Percentiles rank a stretch among this genome's conserved stretches.
These are phyloP conservation scores for Heritiera fomes DNA, from an alignment of 345 rosid species.

Conservation along the genomic window DNA sequence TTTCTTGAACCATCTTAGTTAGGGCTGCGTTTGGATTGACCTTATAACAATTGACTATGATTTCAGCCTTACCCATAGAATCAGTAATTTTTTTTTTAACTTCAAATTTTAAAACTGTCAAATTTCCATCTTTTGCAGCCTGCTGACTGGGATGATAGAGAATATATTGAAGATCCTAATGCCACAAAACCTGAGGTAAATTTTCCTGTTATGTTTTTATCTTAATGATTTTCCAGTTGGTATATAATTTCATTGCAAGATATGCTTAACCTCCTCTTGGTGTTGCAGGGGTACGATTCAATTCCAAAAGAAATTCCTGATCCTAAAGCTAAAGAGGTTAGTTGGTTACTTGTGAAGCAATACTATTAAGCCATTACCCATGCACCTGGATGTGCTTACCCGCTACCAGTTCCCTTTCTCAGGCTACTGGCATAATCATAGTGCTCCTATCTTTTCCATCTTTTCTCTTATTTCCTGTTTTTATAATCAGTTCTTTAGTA, in stretches of 20 bases:
- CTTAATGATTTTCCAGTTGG: constrained; percentile 6
- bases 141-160: constrained; percentile 88
- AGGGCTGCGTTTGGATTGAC: background rate
- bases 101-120: background rate
- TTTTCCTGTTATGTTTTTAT: constrained; percentile 15
- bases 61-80: background rate
- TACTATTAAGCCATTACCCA: background rate
- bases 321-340: constrained; percentile 63
- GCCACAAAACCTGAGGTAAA: constrained; percentile 78
- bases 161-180: constrained; percentile 79
- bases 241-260: background rate
- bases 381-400: background rate
- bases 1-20: background rate
- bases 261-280: background rate
- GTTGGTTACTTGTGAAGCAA: constrained; percentile 9
- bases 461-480: background rate
- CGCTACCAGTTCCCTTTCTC: background rate
- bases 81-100: background rate
- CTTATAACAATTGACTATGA: background rate
- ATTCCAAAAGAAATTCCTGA: constrained; percentile 61
- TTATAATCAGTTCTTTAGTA: background rate
- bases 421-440: background rate
- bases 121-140: constrained; percentile 48
- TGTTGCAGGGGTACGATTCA: constrained; percentile 60
- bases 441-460: background rate